Percentiles rank a stretch among this genome's conserved stretches.
Evolutionary conservation across 2,329 filamentous ascomycete genomes (phyloP).

Genomic region (Ascochyta pisi): DNA sequence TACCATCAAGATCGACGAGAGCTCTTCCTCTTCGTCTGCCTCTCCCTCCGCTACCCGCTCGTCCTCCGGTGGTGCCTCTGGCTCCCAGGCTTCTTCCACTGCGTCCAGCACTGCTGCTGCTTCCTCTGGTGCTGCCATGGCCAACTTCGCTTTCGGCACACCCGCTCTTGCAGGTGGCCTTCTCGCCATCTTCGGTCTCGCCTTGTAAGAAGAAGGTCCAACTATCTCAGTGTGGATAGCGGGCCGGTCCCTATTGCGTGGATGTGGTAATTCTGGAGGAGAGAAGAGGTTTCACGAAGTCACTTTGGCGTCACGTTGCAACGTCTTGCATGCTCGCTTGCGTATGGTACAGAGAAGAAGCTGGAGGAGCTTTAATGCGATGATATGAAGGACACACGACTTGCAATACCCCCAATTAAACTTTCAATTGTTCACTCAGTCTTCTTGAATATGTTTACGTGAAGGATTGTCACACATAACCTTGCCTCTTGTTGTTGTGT

Average conservation of each 20-base stretch:
- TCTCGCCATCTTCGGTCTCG: conserved; percentile 63
- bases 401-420: conserved; percentile 43
- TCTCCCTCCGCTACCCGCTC: conserved; percentile 37
- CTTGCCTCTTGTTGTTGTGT: not conserved
- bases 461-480: not conserved
- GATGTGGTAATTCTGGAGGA: conserved; percentile 31
- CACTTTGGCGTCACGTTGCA: conserved; percentile 26
- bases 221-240: conserved; percentile 20
- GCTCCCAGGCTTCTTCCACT: conserved; percentile 26
- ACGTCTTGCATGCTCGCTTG: conserved; percentile 33
- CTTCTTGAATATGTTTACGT: not conserved
- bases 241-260: conserved; percentile 36
- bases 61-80: conserved; percentile 27
- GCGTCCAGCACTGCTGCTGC: conserved; percentile 39
- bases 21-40: conserved; percentile 29
- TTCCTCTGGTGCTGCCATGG: conserved; percentile 52
- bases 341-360: conserved; percentile 25
- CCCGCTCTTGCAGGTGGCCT: conserved; percentile 61
- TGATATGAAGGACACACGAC: conserved; percentile 43
- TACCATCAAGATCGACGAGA: conserved; percentile 48
- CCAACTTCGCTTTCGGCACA: conserved; percentile 56
- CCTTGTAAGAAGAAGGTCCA: conserved; percentile 56
- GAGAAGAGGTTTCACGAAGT: conserved; percentile 20
- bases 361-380: conserved; percentile 43
- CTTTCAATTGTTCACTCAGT: conserved; percentile 25